Evolutionary conservation across 163 green algal genomes (phyloP), one percentile per base, ranked within the genome.

Genomic region (Volvox carteri): DNA sequence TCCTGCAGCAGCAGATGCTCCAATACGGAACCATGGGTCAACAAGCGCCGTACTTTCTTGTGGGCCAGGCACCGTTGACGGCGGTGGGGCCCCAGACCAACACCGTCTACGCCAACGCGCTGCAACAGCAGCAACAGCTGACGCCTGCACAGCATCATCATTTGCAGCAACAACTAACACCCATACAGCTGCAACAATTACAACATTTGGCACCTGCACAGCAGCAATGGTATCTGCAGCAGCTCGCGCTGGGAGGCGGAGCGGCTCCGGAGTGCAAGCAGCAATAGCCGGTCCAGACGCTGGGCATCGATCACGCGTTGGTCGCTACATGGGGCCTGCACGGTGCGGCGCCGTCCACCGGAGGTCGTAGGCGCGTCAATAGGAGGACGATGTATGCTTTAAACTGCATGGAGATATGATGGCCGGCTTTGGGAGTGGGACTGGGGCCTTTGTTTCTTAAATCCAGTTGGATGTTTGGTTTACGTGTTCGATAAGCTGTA

Each of bases 161-260:
- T 11, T 7, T 87, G 65, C 48, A 56, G 79, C 79, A 78, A 48
- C 65, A 80, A 33, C 48, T 87, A 23, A 58, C 81, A 11, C 65
- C 81, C 44, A 25, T 37, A 4, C 81, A 87, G 79, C n/a, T 68
- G 62, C 79, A 87, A n/a, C 62, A 78, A 46, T 44, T 87, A n/a
- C 79, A 87, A 42, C 79, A 86, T 39, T 44, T 86, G 14, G 28
- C 78, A 42, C 78, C 58, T 28, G 39, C 25, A 44, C 78, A 86
- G 23, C 78, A 86, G 60, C 78, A 86, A 30, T 77, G 28, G 41
- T 86, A 86, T 41, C 58, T 86, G 58, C 41, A 86, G 58, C 78
- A 86, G 58, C 21, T 86, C 9, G 78, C 78, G 14, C 48, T 65
- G 5, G 44, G 73, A 8, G 70, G 70, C 23, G 39, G 70, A 6